Evolutionary conservation across 2,329 filamentous ascomycete species (phyloP).

Genomic region (Paecilomyces formosus): DNA sequence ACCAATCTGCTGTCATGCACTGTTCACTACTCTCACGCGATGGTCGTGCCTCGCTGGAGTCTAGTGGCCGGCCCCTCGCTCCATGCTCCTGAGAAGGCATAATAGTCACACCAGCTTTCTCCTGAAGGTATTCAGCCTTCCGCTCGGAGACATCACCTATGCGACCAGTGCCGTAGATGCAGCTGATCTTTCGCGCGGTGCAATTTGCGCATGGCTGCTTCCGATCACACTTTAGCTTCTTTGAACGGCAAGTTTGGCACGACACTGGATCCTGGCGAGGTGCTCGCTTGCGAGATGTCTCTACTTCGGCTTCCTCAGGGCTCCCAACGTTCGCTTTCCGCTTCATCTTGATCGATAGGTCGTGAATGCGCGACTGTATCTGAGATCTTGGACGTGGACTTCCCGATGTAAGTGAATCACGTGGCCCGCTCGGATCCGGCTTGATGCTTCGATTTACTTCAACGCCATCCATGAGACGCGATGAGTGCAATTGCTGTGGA

Average conservation of each 20-base stretch:
- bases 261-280: constrained; percentile 32
- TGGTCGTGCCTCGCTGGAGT: background rate
- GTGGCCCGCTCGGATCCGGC: background rate
- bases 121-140: background rate
- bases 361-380: background rate
- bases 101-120: background rate
- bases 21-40: constrained; percentile 11
- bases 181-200: constrained; percentile 19
- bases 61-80: background rate
- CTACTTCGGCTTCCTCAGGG: background rate
- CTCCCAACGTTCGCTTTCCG: constrained; percentile 7
- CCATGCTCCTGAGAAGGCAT: background rate
- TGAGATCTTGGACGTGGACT: background rate
- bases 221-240: constrained; percentile 49
- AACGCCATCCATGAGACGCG: background rate
- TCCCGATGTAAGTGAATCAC: background rate
- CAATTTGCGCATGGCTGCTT: constrained; percentile 46
- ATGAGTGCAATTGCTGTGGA: constrained; percentile 1
- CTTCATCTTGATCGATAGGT: constrained; percentile 12
- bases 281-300: constrained; percentile 9
- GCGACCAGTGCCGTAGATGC: constrained; percentile 13
- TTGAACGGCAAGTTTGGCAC: constrained; percentile 30
- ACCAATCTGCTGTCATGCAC: constrained; percentile 17
- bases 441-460: background rate
- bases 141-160: background rate